Evolutionary conservation across 1,139 yeast genomes (phyloP), one percentile per base, ranked within the genome.

Genomic region (Suhomyces bokatorum): DNA sequence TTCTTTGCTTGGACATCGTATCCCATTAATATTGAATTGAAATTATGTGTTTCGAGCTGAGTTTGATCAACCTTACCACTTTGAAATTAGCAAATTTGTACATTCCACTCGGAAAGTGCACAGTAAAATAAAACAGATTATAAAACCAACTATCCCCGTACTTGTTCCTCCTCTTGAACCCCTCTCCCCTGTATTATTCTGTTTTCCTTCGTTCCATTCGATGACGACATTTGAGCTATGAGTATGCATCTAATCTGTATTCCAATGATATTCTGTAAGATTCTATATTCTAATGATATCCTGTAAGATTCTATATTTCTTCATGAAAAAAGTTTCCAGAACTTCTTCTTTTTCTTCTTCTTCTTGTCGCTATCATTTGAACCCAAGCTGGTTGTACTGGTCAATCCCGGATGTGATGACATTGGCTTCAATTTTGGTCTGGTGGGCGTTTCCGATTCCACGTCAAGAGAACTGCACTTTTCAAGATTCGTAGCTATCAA

Each of bases 361-460:
- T 58, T 54, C 12, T 50, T 38, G 32, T 36, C 48, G 35, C 42
- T 33, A 32, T 39, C 40, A 35, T 37, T 29, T 9, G 57, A 27
- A 9, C 34, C 42, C 34, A 47, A 31, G 14, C 36, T 24, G 7
- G 48, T 22, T 35, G 20, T 4, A 22, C 44, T 41, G 4, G 44
- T 62, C 29, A 70, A 56, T 44, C 67, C 73, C 1, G 78, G 78
- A 47, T 71, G 77, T 6, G 77, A 70, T 46, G 67, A 69, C 28
- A 61, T 53, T 1, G 77, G 75, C 51, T 66, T 72, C 42, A 62
- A 50, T 28, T 50, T 47, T 10, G 58, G 57, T 13, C 57, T 34
- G 7, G 16, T 22, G 6, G 36, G 11, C 2, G 39, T n/a, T 5
- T 27, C n/a, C 9, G 39, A 39, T 12, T 58, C 69, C n/a, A 55